Percentiles rank a stretch among this genome's conserved stretches.
phyloP scores from a whole-genome alignment of 2,329 filamentous ascomycete genomes.

The Talaromyces piceae region DNA sequence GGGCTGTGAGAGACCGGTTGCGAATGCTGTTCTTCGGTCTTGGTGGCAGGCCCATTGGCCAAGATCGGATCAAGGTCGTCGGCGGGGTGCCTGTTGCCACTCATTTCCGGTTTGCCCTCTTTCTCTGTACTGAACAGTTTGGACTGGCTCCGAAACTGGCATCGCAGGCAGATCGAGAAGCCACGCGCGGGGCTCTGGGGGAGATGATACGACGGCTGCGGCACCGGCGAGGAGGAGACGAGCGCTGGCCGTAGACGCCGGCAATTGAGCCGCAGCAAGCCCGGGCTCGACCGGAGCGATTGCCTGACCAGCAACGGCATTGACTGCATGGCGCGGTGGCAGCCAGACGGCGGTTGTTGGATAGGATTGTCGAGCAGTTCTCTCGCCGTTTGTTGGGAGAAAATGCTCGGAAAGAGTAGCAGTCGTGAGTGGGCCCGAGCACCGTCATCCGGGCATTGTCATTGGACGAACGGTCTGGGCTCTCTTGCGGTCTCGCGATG shows the following conservation, averaged over 20 bases:
- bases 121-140: conserved; percentile 21
- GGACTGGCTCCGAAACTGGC: conserved; percentile 31
- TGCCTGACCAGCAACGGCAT: conserved; percentile 34
- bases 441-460: background rate
- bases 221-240: conserved; percentile 15
- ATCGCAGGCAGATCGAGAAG: conserved; percentile 38
- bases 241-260: conserved; percentile 17
- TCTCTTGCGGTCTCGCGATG: too few species aligned
- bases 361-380: background rate
- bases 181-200: conserved; percentile 18
- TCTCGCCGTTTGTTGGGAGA: background rate
- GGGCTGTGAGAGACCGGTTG: background rate
- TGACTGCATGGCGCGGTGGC: conserved; percentile 29
- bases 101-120: conserved; percentile 13
- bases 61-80: background rate
- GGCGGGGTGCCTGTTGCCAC: background rate
- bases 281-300: conserved; percentile 25
- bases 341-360: too few species aligned
- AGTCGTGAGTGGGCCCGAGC: background rate
- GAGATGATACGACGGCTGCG: conserved; percentile 16
- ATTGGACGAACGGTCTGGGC: background rate
- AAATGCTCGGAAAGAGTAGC: background rate
- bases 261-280: conserved; percentile 16
- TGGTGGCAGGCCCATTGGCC: background rate
- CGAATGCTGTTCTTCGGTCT: background rate